Conservation (phyloP, 768 basidiomycete species). For the Macrolepiota dolichaula region DNA sequence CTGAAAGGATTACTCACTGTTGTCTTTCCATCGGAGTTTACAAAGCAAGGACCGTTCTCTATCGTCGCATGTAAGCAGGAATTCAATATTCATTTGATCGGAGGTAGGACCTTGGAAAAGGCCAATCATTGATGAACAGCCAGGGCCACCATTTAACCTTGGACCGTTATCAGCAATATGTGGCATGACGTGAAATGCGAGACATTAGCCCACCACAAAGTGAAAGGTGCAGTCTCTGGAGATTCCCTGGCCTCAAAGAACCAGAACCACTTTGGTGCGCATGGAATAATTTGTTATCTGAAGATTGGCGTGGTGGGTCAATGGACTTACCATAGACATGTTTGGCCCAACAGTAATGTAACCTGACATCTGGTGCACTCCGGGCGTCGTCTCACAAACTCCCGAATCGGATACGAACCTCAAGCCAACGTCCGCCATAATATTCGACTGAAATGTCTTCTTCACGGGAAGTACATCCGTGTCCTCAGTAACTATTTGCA, state of each 20-base stretch:
- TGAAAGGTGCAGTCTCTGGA: constrained; percentile 55
- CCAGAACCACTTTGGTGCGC: constrained; percentile 47
- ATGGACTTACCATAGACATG: constrained; percentile 50
- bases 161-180: background rate
- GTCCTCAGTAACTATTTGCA: constrained; percentile 11
- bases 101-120: constrained; percentile 58
- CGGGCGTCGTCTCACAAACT: constrained; percentile 63
- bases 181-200: constrained; percentile 25
- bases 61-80: background rate
- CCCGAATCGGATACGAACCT: constrained; percentile 57
- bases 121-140: constrained; percentile 56
- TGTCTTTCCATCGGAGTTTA: constrained; percentile 49
- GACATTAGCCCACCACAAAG: constrained; percentile 45
- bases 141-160: constrained; percentile 60
- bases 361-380: constrained; percentile 57
- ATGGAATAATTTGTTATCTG: background rate
- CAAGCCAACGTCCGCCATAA: constrained; percentile 27
- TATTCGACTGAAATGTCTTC: constrained; percentile 17
- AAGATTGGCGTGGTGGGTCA: background rate
- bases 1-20: constrained; percentile 61
- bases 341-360: constrained; percentile 56
- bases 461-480: constrained; percentile 1
- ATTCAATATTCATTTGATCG: constrained; percentile 67
- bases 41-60: constrained; percentile 66
- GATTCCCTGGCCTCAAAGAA: constrained; percentile 65